Percentiles rank a stretch among this genome's conserved stretches.
phyloP scores from a whole-genome alignment of 2,329 filamentous ascomycete species.

The Emergomyces pasteurianus region DNA sequence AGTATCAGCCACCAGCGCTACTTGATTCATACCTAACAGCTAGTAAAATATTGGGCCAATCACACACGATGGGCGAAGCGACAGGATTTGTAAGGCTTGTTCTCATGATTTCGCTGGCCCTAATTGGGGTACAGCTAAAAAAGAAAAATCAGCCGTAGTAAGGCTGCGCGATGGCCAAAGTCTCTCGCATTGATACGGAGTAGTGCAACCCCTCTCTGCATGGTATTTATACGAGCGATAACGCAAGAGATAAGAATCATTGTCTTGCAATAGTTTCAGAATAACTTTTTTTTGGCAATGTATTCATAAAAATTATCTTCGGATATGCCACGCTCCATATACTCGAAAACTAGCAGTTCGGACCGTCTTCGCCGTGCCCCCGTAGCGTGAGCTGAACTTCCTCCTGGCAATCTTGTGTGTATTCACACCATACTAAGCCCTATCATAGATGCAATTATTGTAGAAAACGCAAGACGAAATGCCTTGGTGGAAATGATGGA shows the following conservation, averaged over 20 bases:
- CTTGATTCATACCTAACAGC: neutral
- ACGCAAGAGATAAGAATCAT: neutral
- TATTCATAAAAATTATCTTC: neutral
- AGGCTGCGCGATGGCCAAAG: neutral
- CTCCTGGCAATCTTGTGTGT: neutral
- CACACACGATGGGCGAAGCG: neutral
- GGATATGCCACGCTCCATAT: neutral
- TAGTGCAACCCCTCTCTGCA: too few relatives aligned
- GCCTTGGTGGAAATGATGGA: conserved; percentile 7
- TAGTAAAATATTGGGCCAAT: neutral
- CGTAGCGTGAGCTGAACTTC: neutral
- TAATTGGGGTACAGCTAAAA: neutral
- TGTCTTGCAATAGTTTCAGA: neutral
- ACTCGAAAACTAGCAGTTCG: neutral
- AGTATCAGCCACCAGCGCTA: too few relatives aligned
- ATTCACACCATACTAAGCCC: neutral
- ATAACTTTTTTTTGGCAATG: neutral
- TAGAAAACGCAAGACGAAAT: conserved; percentile 15
- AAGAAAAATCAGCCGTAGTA: neutral
- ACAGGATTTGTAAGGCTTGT: neutral
- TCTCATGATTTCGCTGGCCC: neutral
- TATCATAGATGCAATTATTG: conserved; percentile 14
- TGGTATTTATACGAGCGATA: too few relatives aligned
- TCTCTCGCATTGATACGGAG: too few relatives aligned
- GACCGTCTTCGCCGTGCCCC: neutral